These are phyloP conservation scores for Dendrothele bispora DNA, from an alignment of 768 basidiomycete species.

Conservation along the genomic window DNA sequence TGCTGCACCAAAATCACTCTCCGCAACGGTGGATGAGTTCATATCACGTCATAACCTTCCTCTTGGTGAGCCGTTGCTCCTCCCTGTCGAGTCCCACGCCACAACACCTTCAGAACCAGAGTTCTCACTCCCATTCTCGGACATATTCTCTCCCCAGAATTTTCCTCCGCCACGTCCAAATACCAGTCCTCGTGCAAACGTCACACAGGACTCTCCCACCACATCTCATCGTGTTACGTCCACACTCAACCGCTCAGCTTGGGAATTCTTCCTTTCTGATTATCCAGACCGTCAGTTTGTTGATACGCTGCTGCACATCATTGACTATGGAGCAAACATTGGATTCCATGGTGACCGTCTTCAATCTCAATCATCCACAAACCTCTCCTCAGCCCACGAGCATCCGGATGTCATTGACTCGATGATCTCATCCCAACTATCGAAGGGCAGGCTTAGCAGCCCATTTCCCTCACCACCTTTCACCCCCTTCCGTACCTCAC, in stretches of 20 bases:
- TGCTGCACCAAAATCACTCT: no score
- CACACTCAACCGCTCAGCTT: background rate
- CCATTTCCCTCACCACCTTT: constrained; percentile 21
- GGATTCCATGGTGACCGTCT: constrained; percentile 20
- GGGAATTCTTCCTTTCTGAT: background rate
- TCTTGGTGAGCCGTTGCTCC: no score
- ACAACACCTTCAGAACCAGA: no score
- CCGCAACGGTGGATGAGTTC: no score
- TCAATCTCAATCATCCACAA: constrained; percentile 11
- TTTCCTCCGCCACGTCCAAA: no score
- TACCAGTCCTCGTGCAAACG: no score
- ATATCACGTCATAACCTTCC: no score
- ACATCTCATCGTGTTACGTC: background rate
- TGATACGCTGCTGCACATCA: constrained; percentile 21
- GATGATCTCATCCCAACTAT: constrained; percentile 7
- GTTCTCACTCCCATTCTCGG: no score
- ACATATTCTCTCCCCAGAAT: no score
- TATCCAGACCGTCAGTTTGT: constrained; percentile 22
- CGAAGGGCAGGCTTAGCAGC: constrained; percentile 16
- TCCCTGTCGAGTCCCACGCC: no score
- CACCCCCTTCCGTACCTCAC: constrained; percentile 19
- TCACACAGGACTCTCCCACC: no score
- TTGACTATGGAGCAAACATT: constrained; percentile 23
- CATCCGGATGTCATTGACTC: constrained; percentile 2
- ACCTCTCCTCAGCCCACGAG: constrained; percentile 24